These are phyloP conservation scores for Pythium folliculosum DNA, from an alignment of 352 stramenopile genomes.

Conservation along the genomic window DNA sequence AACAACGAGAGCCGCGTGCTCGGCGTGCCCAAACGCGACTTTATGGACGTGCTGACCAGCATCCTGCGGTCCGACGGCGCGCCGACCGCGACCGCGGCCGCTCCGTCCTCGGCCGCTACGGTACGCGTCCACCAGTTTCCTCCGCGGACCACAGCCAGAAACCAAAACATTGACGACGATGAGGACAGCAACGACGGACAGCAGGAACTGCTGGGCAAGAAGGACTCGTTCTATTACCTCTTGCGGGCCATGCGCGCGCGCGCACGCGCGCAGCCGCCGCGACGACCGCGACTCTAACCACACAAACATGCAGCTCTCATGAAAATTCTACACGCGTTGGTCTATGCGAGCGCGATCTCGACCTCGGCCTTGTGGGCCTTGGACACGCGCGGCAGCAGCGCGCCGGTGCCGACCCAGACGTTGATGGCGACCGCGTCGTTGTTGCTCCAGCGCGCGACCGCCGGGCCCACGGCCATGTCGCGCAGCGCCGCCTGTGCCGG, in stretches of 20 bases:
- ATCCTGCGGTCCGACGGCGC: constrained; percentile 55
- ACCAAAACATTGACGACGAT: constrained; percentile 18
- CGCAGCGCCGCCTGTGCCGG: constrained; percentile 39
- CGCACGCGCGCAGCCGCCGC: not conserved
- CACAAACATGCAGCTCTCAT: no score
- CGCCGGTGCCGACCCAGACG: constrained; percentile 73
- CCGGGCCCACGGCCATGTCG: constrained; percentile 50
- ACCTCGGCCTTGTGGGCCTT: constrained; percentile 65
- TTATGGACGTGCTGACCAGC: constrained; percentile 58
- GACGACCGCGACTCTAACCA: not conserved
- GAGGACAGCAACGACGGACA: constrained; percentile 19
- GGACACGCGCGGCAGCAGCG: constrained; percentile 76
- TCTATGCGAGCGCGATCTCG: constrained; percentile 37
- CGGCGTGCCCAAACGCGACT: constrained; percentile 63
- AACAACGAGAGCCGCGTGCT: constrained; percentile 75
- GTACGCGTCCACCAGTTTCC: constrained; percentile 22
- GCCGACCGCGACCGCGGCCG: not conserved
- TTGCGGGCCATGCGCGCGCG: constrained; percentile 52
- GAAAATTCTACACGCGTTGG: no score
- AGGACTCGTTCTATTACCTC: constrained; percentile 84
- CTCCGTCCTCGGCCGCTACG: not conserved
- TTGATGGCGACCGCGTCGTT: constrained; percentile 64
- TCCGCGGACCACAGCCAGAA: not conserved
- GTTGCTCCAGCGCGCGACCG: constrained; percentile 46
- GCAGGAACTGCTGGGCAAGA: constrained; percentile 44